Conservation (phyloP, 1,284 basidiomycete genomes). For the Tylopilus sp. region DNA sequence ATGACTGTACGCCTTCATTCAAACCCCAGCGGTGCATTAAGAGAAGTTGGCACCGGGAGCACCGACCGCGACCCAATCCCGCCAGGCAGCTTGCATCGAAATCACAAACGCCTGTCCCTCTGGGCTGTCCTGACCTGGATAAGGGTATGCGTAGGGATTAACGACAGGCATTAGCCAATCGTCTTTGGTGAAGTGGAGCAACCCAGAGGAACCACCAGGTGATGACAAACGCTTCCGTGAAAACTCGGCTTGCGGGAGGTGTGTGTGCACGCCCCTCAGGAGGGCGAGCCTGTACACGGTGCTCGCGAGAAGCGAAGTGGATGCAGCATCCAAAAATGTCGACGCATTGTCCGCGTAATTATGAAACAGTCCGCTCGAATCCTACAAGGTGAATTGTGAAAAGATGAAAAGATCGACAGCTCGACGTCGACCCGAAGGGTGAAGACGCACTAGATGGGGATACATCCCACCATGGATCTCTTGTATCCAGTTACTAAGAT, state of each 20-base stretch:
- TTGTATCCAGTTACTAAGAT: constrained; percentile 63
- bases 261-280: constrained; percentile 45
- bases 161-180: constrained; percentile 71
- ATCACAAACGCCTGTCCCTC: constrained; percentile 72
- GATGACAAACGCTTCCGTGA: constrained; percentile 50
- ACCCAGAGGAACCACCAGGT: constrained; percentile 6
- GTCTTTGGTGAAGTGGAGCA: constrained; percentile 43
- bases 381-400: constrained; percentile 35
- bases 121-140: constrained; percentile 48
- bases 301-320: constrained; percentile 73
- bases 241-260: constrained; percentile 57
- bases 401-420: neutral
- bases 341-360: constrained; percentile 69
- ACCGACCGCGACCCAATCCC: constrained; percentile 61
- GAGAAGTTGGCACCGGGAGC: constrained; percentile 42
- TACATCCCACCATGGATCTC: constrained; percentile 78
- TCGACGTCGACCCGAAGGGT: neutral
- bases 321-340: constrained; percentile 73
- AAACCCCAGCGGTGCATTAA: neutral
- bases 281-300: constrained; percentile 70
- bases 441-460: constrained; percentile 41
- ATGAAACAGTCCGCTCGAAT: constrained; percentile 55
- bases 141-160: constrained; percentile 55
- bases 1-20: no score
- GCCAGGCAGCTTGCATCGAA: constrained; percentile 66